Base-by-base conservation (phyloP, 1,139 yeast species). In the Ogataea hybrid region DNA sequence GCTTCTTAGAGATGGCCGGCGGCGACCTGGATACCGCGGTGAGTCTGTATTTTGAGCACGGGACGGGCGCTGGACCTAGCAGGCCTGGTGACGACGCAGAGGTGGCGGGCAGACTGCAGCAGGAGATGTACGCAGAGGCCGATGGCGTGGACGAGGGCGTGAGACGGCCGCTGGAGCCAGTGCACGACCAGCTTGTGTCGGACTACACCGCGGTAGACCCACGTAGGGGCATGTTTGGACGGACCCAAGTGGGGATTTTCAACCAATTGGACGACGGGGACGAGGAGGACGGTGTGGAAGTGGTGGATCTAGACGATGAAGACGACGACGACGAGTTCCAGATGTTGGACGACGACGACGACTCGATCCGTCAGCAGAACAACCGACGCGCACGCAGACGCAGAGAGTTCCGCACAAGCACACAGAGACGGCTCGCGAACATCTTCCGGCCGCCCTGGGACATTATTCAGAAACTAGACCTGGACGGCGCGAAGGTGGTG, bases 371-470 rank as follows among this genome's bases (percentile, higher is more conserved):
- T 25, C 29, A 31, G 47, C 53, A 60, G 28, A 48, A 57, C 35
- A 57, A 34, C 29, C 18, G 35, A 34, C 28, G 73, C 67, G 41
- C 49, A 23, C 37, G 53, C 47, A 25, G 73, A 67, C 40, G 50
- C 32, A 37, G 49, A 23, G 41, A 43, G 23, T 27, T 30, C 7
- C 44, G 54, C 35, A 75, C 84, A 0, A 70, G 78, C 7, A 81
- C 86, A 12, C 94, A 84, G 57, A 66, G 79, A 46, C 70, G 94
- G 43, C 69, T 92, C 42, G 96, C 96, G 5, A 75, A 75, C 47
- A 69, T 92, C 28, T 92, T 90, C 64, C 71, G 94, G 48, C 98
- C 98, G 0, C 98, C 98, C 0, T 92, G 88, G 65, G 97, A 92
- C 56, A 68, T 92, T 33, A 88, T 92, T 62, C 70, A 80, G 16